Evolutionary conservation across 2,329 filamentous ascomycete species (phyloP).

Genomic region (Didymella arachidicola): DNA sequence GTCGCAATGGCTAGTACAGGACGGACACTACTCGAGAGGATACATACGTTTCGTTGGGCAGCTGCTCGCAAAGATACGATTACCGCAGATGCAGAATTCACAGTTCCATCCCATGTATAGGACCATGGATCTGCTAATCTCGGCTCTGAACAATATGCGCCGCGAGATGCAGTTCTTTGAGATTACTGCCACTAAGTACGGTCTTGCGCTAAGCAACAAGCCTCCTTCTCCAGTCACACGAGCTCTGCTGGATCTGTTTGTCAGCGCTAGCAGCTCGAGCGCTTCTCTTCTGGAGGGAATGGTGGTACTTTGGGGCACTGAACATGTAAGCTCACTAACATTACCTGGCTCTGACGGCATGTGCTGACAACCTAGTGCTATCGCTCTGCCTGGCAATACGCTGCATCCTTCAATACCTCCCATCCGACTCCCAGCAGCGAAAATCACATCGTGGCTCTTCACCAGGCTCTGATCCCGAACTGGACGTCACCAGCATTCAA

Average conservation of each 20-base stretch:
- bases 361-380: slow-evolving; percentile 51
- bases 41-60: slow-evolving; percentile 73
- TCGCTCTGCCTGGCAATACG: slow-evolving; percentile 58
- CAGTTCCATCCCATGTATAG: slow-evolving; percentile 61
- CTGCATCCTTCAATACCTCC: slow-evolving; percentile 53
- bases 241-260: slow-evolving; percentile 66
- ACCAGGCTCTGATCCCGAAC: slow-evolving; percentile 60
- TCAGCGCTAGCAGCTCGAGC: slow-evolving; percentile 61
- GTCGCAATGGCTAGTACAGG: slow-evolving; percentile 74
- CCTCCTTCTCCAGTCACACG: slow-evolving; percentile 59
- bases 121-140: slow-evolving; percentile 69
- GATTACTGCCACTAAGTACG: slow-evolving; percentile 67
- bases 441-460: slow-evolving; percentile 57
- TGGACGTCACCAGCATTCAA: slow-evolving; percentile 60
- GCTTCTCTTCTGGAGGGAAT: slow-evolving; percentile 70
- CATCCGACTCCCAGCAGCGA: slow-evolving; percentile 50
- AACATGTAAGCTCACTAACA: slow-evolving; percentile 58
- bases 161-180: slow-evolving; percentile 74
- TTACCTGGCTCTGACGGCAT: not conserved
- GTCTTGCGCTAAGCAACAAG: slow-evolving; percentile 59
- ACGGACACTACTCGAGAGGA: slow-evolving; percentile 73
- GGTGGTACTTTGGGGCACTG: slow-evolving; percentile 79
- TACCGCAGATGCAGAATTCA: slow-evolving; percentile 58
- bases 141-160: slow-evolving; percentile 70
- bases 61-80: slow-evolving; percentile 68